These are phyloP conservation scores for Pythium guiyangense DNA, from an alignment of 352 stramenopile genomes.

Conservation along the genomic window DNA sequence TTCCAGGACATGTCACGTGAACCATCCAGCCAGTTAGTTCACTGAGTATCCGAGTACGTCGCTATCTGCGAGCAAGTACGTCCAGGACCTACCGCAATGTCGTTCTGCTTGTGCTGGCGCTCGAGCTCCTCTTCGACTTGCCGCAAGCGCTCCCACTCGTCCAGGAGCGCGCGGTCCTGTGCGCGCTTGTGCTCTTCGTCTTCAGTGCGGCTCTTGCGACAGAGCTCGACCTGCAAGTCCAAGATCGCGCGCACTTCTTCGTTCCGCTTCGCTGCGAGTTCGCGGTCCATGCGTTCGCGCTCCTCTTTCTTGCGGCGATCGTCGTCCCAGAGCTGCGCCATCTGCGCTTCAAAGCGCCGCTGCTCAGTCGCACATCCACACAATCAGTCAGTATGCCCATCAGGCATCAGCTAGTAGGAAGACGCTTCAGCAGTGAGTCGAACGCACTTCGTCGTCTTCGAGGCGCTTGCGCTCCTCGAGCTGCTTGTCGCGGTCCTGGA, in stretches of 20 bases:
- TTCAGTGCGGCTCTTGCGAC: conserved; percentile 39
- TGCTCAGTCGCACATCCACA: conserved; percentile 7
- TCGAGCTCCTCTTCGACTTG: conserved; percentile 64
- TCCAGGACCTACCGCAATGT: conserved; percentile 30
- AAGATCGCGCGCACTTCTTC: conserved; percentile 73
- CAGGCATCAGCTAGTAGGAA: neutral
- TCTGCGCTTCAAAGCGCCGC: conserved; percentile 39
- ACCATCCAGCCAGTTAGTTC: conserved; percentile 1
- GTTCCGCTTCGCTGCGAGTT: conserved; percentile 42
- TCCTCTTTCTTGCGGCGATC: conserved; percentile 76
- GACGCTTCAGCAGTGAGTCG: no score
- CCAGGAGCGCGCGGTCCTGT: conserved; percentile 50
- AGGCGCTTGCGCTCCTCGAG: conserved; percentile 42
- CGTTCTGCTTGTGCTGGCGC: conserved; percentile 37
- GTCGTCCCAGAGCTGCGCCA: conserved; percentile 70
- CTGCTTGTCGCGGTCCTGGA: conserved; percentile 56
- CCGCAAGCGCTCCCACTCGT: conserved; percentile 55
- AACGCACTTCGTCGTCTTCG: conserved; percentile 41
- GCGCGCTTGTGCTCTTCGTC: conserved; percentile 30
- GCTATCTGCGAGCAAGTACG: neutral
- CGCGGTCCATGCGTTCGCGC: conserved; percentile 47
- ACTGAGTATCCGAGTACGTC: neutral
- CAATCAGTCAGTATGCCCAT: neutral
- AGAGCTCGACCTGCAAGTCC: conserved; percentile 68
- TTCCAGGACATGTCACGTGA: neutral